Evolutionary conservation across 148 eudicot species (phyloP).

Genomic region (Salicornia ramosissima): DNA sequence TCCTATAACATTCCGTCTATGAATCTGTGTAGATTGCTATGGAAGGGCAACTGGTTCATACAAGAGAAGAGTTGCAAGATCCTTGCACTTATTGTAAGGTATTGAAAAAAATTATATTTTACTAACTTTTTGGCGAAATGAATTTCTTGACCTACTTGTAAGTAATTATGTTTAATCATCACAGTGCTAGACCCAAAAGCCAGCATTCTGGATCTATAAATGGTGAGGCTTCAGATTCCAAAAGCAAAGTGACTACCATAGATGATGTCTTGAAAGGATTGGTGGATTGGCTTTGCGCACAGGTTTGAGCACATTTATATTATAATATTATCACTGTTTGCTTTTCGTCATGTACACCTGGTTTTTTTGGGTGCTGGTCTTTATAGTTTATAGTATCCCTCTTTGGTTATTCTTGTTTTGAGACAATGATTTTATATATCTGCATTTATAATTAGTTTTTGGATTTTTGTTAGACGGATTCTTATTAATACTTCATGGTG

Average conservation of each 20-base stretch:
- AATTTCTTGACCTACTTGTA: background rate
- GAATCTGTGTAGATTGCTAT: constrained; percentile 58
- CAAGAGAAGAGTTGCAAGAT: constrained; percentile 98
- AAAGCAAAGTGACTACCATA: constrained; percentile 55
- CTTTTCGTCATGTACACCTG: too few relatives aligned
- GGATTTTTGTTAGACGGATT: background rate
- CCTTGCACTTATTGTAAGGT: constrained; percentile 79
- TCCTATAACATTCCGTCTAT: background rate
- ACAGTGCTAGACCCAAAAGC: constrained; percentile 71
- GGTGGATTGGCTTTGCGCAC: constrained; percentile 89
- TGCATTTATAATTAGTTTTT: background rate
- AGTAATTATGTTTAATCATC: constrained; percentile 15
- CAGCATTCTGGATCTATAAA: constrained; percentile 40
- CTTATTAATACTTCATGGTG: background rate
- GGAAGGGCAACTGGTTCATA: constrained; percentile 94
- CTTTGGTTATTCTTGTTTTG: background rate
- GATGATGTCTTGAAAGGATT: constrained; percentile 78
- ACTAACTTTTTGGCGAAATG: background rate
- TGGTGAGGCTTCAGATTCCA: constrained; percentile 64
- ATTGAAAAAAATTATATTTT: constrained; percentile 17
- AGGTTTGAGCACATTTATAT: constrained; percentile 43
- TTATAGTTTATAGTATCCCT: background rate
- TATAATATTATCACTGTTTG: background rate
- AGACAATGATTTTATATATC: background rate
- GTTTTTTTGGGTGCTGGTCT: too few relatives aligned